Evolutionary conservation across 106 monocot genomes (phyloP).

Genomic region (Alisma plantagoaquatica): DNA sequence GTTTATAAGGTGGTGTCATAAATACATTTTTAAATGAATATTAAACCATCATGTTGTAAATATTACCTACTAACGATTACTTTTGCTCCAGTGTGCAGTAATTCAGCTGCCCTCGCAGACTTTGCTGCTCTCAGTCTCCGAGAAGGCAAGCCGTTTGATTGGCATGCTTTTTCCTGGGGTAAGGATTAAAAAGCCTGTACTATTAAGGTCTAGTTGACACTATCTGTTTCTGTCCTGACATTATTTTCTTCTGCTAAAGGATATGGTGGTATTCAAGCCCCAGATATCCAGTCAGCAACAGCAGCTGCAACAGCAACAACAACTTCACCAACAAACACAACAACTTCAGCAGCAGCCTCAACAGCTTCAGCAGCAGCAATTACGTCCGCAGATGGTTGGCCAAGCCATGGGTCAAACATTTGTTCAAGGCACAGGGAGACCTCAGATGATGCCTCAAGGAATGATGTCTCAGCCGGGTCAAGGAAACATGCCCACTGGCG

Average conservation of each 20-base stretch:
- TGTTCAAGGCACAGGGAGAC: constrained; percentile 41
- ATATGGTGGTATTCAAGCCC: constrained; percentile 98
- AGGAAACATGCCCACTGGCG: constrained; percentile 42
- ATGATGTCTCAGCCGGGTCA: constrained; percentile 42
- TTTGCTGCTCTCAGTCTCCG: constrained; percentile 78
- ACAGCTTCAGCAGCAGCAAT: constrained; percentile 14
- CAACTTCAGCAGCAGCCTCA: constrained; percentile 21
- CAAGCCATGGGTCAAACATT: constrained; percentile 45
- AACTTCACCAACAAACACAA: constrained; percentile 23
- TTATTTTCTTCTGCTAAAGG: constrained; percentile 25
- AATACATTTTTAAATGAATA: too few species aligned
- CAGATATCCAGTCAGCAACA: constrained; percentile 47
- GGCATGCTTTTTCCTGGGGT: constrained; percentile 99
- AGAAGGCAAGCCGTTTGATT: constrained; percentile 88
- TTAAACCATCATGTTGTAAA: too few species aligned
- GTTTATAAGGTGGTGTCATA: too few species aligned
- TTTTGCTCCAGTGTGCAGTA: constrained; percentile 75
- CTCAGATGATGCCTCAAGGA: constrained; percentile 71
- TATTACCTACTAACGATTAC: too few species aligned
- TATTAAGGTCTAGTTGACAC: background rate
- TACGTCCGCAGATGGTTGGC: constrained; percentile 37
- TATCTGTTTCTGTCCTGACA: background rate
- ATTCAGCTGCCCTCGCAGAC: constrained; percentile 95
- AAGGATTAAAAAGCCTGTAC: background rate
- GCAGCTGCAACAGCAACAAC: constrained; percentile 16